phyloP scores from a whole-genome alignment of 371 early-diverging fungal genomes.

The Dichotomocladium elegans region DNA sequence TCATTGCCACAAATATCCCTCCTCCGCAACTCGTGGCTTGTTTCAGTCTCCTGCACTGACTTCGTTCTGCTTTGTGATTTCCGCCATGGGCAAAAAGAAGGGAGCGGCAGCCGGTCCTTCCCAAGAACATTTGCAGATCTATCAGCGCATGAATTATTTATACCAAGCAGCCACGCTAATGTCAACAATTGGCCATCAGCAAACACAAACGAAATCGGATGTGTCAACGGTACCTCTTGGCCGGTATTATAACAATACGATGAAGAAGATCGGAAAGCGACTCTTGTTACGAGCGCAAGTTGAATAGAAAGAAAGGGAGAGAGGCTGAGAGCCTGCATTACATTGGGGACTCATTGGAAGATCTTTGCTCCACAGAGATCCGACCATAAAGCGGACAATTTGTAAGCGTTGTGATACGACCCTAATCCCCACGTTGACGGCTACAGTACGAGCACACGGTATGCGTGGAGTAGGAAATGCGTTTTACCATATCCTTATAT shows the following conservation, averaged over 20 bases:
- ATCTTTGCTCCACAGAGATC: constrained; percentile 21
- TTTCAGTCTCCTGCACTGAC: no score
- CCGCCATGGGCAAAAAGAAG: constrained; percentile 22
- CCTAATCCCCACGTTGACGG: constrained; percentile 28
- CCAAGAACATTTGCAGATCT: constrained; percentile 29
- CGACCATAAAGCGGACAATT: constrained; percentile 26
- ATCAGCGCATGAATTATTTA: constrained; percentile 35
- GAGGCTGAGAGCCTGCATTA: not conserved
- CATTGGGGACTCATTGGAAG: not conserved
- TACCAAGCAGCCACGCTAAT: constrained; percentile 38
- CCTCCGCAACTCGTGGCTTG: no score
- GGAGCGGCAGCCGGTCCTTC: constrained; percentile 8
- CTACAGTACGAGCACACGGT: constrained; percentile 24
- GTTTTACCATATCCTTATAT: not conserved
- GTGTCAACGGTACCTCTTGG: constrained; percentile 16
- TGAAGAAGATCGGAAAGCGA: constrained; percentile 30
- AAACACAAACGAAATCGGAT: not conserved
- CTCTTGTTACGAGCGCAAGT: constrained; percentile 37
- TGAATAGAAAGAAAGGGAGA: not conserved
- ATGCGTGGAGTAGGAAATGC: not conserved
- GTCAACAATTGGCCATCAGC: constrained; percentile 15
- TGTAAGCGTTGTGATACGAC: constrained; percentile 44
- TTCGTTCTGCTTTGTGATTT: no score
- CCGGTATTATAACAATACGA: constrained; percentile 30
- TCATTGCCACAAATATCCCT: no score